Percentiles rank a stretch among this genome's conserved stretches.
Conservation (phyloP, 129 eudicot genomes). For the Pulicaria dysenterica region DNA sequence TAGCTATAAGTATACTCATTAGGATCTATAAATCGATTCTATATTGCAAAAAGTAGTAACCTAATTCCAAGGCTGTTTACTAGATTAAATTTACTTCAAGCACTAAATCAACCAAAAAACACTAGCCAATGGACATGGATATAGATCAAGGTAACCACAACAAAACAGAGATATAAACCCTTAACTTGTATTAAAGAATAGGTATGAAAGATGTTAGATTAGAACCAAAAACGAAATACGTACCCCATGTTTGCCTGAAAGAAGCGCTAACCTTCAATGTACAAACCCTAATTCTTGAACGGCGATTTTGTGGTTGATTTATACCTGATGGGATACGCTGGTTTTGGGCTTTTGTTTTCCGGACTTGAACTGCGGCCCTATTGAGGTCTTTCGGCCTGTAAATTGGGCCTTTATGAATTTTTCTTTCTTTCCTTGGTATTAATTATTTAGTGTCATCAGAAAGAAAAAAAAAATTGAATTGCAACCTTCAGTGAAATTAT, state of each 20-base stretch:
- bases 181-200: not conserved
- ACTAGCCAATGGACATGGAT: not conserved
- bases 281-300: constrained; percentile 35
- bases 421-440: too few species aligned
- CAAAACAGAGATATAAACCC: not conserved
- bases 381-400: constrained; percentile 10
- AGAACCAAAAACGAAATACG: constrained; percentile 17
- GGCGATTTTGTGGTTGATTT: constrained; percentile 15
- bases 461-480: too few species aligned
- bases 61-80: not conserved
- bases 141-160: not conserved
- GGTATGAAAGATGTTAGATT: not conserved
- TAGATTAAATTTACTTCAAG: not conserved
- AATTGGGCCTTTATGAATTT: not conserved
- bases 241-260: constrained; percentile 44
- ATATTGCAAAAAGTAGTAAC: not conserved
- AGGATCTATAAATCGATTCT: not conserved
- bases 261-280: constrained; percentile 13
- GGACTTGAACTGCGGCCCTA: not conserved
- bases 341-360: constrained; percentile 14
- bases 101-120: not conserved
- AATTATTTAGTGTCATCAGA: too few species aligned
- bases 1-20: not conserved
- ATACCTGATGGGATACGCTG: not conserved
- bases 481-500: too few species aligned